Percentiles rank a stretch among this genome's conserved stretches.
These are phyloP conservation scores for Backusella liffmaniae DNA, from an alignment of 192 early-diverging fungal species.

Conservation along the genomic window DNA sequence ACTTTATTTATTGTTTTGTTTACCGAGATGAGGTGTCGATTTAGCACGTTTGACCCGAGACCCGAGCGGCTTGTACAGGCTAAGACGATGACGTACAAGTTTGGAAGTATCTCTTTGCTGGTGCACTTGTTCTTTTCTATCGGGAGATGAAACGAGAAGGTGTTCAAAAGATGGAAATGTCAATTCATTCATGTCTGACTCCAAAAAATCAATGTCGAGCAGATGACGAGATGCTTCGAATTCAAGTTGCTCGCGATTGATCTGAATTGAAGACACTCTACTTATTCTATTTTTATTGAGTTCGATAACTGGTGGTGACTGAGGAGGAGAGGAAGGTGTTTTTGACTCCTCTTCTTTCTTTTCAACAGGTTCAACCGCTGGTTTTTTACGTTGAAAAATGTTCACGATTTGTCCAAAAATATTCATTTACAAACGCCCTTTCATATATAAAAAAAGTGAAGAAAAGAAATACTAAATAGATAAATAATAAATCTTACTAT, in stretches of 20 bases:
- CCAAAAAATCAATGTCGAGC: background rate
- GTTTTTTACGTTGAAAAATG: conserved; percentile 1
- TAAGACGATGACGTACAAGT: background rate
- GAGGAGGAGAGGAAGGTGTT: background rate
- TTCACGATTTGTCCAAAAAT: background rate
- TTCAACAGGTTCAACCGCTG: background rate
- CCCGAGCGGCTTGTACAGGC: background rate
- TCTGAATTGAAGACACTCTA: background rate
- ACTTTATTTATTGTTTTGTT: conserved; percentile 5
- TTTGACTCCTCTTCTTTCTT: background rate
- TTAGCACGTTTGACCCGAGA: conserved; percentile 6
- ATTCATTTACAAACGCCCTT: background rate
- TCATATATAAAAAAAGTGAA: background rate
- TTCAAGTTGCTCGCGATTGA: background rate
- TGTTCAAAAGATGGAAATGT: conserved; percentile 4
- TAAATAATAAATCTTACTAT: background rate
- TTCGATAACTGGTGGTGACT: background rate
- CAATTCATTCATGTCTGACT: conserved; percentile 1
- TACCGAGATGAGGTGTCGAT: background rate
- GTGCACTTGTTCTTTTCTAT: background rate
- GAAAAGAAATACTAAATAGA: background rate
- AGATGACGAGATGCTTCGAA: conserved; percentile 7
- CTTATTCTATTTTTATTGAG: background rate
- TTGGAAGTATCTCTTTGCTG: background rate
- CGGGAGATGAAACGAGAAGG: background rate